Base-by-base conservation (phyloP, 768 basidiomycete species). In the Paxillus ammoniavirescens region DNA sequence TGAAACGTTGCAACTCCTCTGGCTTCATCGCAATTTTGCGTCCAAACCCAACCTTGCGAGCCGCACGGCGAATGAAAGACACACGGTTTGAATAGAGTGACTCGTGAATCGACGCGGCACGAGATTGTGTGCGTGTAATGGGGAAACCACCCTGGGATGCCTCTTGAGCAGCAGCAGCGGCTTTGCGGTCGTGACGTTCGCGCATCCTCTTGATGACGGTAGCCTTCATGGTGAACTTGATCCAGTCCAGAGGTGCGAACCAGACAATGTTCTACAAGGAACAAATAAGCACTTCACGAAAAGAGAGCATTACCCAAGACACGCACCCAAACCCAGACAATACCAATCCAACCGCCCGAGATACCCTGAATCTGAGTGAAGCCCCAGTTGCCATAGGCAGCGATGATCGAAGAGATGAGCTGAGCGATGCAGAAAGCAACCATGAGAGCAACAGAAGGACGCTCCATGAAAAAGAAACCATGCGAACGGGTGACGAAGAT, bases 401-500 rank as follows among this genome's bases (percentile, higher is more conserved):
- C 95, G 61, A 98, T 98, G 78, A 98, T 95, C 38, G 92, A 91
- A 1, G 95, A 93, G 49, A 98, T 77, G 54, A 97, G 83, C 75
- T 98, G 96, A 15, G 96, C 96, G 52, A 98, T 66, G 71, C 84
- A 85, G 84, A 98, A 98, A 13, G 96, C 96, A 57, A 74, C 74
- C 75, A 98, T 78, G 52, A 98, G 84, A 30, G 96, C 96, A 31
- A 78, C 74, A 33, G 96, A 97, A 5, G 93, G 93, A 49, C 92
- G 86, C 72, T 96, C 93, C 90, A 92, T 91, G 80, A 93, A 96
- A 89, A 93, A 95, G 83, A 91, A 94, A 9, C 87, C 79, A 65
- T 95, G 94, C 61, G 93, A 86, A 75, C 93, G 92, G 38, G 93
- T 96, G 72, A 95, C 84, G 77, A 96, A 96, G 76, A 96, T 97